Percentiles rank a stretch among this genome's conserved stretches.
Evolutionary conservation across 768 basidiomycete species (phyloP).

Genomic region (Mycena indigotica): DNA sequence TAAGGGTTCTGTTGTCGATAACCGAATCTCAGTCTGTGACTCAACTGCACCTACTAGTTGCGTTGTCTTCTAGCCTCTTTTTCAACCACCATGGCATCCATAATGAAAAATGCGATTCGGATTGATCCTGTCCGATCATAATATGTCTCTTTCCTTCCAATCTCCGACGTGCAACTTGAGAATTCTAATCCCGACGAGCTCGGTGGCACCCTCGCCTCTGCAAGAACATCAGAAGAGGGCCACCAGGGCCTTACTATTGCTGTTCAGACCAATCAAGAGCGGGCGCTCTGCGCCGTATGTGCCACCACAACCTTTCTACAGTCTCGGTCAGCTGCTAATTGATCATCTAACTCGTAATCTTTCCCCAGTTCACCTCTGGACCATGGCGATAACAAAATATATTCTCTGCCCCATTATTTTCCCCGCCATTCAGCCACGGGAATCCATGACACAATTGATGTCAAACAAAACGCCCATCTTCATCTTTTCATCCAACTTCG

Average conservation of each 20-base stretch:
- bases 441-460: neutral
- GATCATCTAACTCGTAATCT: neutral
- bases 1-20: neutral
- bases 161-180: neutral
- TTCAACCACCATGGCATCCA: neutral
- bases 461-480: neutral
- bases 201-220: neutral
- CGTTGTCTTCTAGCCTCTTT: neutral
- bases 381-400: neutral
- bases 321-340: neutral
- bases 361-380: neutral
- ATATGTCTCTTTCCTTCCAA: neutral
- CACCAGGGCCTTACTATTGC: neutral
- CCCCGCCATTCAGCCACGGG: neutral
- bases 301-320: neutral
- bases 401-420: neutral
- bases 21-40: neutral
- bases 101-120: no score
- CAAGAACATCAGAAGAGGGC: neutral
- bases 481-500: neutral
- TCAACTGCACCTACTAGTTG: neutral
- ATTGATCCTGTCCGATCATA: neutral
- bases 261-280: neutral
- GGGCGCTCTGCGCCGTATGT: no score
- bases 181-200: neutral